Percentiles rank a stretch among this genome's conserved stretches.
Conservation (phyloP, 192 early-diverging fungal genomes). For the Backusella mclennaniae region DNA sequence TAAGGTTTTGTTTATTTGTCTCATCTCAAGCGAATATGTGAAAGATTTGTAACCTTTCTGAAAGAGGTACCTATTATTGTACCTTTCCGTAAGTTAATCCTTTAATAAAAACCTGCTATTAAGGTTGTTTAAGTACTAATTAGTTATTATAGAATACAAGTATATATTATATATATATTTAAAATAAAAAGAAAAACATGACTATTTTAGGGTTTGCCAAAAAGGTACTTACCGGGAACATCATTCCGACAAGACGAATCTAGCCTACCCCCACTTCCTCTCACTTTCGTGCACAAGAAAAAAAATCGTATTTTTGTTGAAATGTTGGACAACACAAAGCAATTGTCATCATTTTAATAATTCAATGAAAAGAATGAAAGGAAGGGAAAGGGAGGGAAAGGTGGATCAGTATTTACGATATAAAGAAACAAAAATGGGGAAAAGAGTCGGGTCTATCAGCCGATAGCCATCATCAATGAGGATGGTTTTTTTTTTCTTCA, state of each 20-base stretch:
- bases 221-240: constrained; percentile 5
- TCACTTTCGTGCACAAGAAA: background rate
- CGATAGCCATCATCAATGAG: constrained; percentile 6
- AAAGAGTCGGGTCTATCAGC: constrained; percentile 6
- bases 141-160: constrained; percentile 6
- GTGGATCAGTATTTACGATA: background rate
- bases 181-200: constrained; percentile 7
- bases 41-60: background rate
- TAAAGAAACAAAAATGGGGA: background rate
- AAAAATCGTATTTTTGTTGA: background rate
- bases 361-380: background rate
- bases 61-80: background rate
- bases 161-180: constrained; percentile 2
- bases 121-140: background rate
- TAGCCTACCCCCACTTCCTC: constrained; percentile 4
- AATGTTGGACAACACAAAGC: background rate
- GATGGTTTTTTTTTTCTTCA: constrained; percentile 1
- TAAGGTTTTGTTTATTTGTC: constrained; percentile 3
- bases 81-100: background rate
- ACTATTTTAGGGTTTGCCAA: constrained; percentile 8
- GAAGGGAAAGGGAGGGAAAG: background rate
- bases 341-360: background rate
- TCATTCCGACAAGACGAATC: background rate
- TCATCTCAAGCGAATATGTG: background rate
- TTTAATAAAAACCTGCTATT: background rate